phyloP scores from a whole-genome alignment of 2,329 filamentous ascomycete genomes.

The Didymella keratinophila region DNA sequence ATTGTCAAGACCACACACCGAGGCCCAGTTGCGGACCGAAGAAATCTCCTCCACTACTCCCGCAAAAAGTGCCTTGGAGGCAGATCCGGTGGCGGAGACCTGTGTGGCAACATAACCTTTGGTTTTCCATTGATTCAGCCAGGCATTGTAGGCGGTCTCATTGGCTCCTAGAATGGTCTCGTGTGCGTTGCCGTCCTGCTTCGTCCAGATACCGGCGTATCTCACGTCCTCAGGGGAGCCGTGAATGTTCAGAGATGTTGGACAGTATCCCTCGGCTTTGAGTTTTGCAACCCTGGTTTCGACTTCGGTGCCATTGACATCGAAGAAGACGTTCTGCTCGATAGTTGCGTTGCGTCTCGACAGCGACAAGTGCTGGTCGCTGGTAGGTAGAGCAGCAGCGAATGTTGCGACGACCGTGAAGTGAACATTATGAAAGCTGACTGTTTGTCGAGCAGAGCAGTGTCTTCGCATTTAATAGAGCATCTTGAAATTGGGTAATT shows the following conservation, averaged over 20 bases:
- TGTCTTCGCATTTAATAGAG: background rate
- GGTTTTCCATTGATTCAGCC: conserved; percentile 26
- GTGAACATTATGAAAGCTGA: conserved; percentile 16
- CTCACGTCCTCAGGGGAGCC: conserved; percentile 24
- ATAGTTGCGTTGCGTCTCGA: conserved; percentile 22
- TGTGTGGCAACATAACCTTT: conserved; percentile 32
- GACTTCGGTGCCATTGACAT: conserved; percentile 15
- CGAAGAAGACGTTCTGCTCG: conserved; percentile 24
- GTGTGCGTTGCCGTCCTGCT: conserved; percentile 23
- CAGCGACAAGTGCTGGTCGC: background rate
- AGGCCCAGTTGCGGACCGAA: conserved; percentile 18
- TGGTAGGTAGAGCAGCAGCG: conserved; percentile 18
- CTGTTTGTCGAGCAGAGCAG: background rate
- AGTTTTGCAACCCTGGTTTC: conserved; percentile 17
- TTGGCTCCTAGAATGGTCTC: conserved; percentile 29
- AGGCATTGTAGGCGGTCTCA: conserved; percentile 26
- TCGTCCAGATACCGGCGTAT: conserved; percentile 33
- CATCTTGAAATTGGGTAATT: background rate
- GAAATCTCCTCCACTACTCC: conserved; percentile 30
- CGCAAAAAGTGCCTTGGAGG: conserved; percentile 28
- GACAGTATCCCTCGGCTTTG: conserved; percentile 27
- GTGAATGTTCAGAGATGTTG: conserved; percentile 27
- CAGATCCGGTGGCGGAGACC: conserved; percentile 31
- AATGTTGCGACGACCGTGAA: conserved; percentile 14
- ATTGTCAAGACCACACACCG: conserved; percentile 24